phyloP scores from a whole-genome alignment of 1,284 basidiomycete genomes.

The Singerocomus inundabilis region DNA sequence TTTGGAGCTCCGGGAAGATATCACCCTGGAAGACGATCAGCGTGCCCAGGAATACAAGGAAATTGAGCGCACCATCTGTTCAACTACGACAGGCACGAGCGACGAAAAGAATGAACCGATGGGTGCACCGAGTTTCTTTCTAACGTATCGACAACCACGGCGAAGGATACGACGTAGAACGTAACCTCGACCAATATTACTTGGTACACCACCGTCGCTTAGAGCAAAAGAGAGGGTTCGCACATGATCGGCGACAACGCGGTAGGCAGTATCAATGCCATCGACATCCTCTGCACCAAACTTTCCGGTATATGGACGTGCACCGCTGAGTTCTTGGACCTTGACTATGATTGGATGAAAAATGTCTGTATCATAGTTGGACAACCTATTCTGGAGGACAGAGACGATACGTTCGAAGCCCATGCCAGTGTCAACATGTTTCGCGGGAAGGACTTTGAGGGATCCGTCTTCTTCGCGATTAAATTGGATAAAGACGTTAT shows the following conservation, averaged over 20 bases:
- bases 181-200: slow-evolving; percentile 95
- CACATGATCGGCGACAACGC: slow-evolving; percentile 96
- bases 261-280: slow-evolving; percentile 96
- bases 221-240: slow-evolving; percentile 94
- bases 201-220: slow-evolving; percentile 94
- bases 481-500: slow-evolving; percentile 99
- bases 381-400: slow-evolving; percentile 85
- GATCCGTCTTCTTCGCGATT: slow-evolving; percentile 91
- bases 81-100: slow-evolving; percentile 85
- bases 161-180: slow-evolving; percentile 91
- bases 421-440: slow-evolving; percentile 99
- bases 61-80: slow-evolving; percentile 69
- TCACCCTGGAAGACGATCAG: slow-evolving; percentile 55
- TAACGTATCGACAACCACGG: slow-evolving; percentile 90
- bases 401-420: slow-evolving; percentile 98
- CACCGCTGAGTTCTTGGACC: slow-evolving; percentile 89
- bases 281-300: slow-evolving; percentile 93
- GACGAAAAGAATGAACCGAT: slow-evolving; percentile 97
- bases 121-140: slow-evolving; percentile 92
- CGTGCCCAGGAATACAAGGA: slow-evolving; percentile 4
- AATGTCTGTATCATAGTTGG: slow-evolving; percentile 98
- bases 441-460: slow-evolving; percentile 80
- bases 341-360: slow-evolving; percentile 88
- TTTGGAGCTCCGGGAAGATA: slow-evolving; percentile 92
- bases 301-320: slow-evolving; percentile 84